These are phyloP conservation scores for Wallacemonas collosoma DNA, from an alignment of 208 protist species.

Conservation along the genomic window DNA sequence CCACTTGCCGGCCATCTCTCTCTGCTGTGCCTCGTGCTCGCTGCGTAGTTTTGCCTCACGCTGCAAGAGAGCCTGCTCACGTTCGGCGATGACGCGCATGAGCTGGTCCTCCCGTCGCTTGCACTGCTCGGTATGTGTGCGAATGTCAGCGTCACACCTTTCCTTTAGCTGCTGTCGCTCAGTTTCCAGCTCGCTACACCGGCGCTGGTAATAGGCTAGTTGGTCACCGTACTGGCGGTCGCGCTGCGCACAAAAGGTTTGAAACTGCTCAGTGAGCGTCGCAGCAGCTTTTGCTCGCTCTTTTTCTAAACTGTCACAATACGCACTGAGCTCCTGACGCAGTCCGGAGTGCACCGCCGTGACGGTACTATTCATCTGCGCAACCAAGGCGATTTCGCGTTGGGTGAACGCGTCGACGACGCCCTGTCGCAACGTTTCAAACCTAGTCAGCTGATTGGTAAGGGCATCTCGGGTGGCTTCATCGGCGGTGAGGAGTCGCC, in stretches of 20 bases:
- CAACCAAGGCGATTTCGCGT: constrained; percentile 27
- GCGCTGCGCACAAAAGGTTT: constrained; percentile 30
- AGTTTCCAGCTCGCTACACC: constrained; percentile 36
- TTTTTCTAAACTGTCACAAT: not conserved
- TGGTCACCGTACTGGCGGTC: constrained; percentile 43
- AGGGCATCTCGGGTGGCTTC: constrained; percentile 24
- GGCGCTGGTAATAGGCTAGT: constrained; percentile 26
- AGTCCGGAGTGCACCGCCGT: constrained; percentile 3
- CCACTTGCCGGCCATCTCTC: constrained; percentile 34
- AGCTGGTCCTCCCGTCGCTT: constrained; percentile 55
- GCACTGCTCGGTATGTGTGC: constrained; percentile 31
- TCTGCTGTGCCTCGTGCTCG: constrained; percentile 37
- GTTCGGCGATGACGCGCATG: constrained; percentile 43
- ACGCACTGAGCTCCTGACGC: not conserved
- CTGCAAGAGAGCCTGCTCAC: constrained; percentile 54
- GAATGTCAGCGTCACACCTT: constrained; percentile 39
- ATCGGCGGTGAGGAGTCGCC: constrained; percentile 16
- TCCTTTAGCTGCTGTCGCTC: constrained; percentile 36
- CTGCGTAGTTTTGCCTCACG: constrained; percentile 46
- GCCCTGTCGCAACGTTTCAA: constrained; percentile 36
- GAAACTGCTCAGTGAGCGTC: constrained; percentile 37
- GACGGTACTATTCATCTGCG: constrained; percentile 10
- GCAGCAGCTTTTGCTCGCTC: not conserved
- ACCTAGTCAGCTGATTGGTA: constrained; percentile 38
- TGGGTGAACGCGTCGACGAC: constrained; percentile 41